Conservation (phyloP, 2,329 filamentous ascomycete genomes). For the Xylariaceae sp. region DNA sequence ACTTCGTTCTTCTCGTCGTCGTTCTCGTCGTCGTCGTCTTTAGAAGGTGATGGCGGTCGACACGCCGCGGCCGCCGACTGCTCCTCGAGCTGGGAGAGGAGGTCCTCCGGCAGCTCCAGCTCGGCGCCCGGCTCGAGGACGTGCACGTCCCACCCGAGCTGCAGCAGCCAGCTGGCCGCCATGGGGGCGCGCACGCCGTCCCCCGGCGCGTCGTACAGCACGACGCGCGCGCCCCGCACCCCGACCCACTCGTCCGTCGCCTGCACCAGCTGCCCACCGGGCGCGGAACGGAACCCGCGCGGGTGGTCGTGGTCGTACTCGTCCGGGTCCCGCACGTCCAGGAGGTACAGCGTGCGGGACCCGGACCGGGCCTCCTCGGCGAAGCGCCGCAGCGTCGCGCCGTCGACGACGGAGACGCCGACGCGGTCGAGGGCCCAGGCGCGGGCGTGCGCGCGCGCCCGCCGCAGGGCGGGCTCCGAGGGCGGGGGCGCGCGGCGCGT, state of each 20-base stretch:
- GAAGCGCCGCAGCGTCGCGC: neutral
- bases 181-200: slow-evolving; percentile 1
- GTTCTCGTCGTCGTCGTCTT: neutral
- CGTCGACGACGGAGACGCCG: neutral
- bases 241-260: slow-evolving; percentile 1
- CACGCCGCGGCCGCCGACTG: too few species aligned
- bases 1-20: neutral
- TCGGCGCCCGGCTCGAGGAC: neutral
- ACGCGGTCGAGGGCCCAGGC: neutral
- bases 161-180: neutral
- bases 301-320: neutral
- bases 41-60: neutral
- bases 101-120: neutral
- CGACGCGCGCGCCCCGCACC: neutral
- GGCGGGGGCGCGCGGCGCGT: neutral
- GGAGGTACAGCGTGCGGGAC: neutral
- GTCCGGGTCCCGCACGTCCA: neutral
- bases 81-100: neutral
- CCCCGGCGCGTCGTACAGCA: slow-evolving; percentile 1
- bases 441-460: too few species aligned
- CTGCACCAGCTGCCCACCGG: slow-evolving; percentile 1
- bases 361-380: neutral
- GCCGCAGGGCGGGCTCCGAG: neutral
- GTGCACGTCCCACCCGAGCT: slow-evolving; percentile 1
- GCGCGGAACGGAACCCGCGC: neutral